A percentile compares a stretch with the other conserved stretches of the same genome.
Conservation (phyloP, 176 grass and related monocot genomes). For the Hyparrhenia diplandra region DNA sequence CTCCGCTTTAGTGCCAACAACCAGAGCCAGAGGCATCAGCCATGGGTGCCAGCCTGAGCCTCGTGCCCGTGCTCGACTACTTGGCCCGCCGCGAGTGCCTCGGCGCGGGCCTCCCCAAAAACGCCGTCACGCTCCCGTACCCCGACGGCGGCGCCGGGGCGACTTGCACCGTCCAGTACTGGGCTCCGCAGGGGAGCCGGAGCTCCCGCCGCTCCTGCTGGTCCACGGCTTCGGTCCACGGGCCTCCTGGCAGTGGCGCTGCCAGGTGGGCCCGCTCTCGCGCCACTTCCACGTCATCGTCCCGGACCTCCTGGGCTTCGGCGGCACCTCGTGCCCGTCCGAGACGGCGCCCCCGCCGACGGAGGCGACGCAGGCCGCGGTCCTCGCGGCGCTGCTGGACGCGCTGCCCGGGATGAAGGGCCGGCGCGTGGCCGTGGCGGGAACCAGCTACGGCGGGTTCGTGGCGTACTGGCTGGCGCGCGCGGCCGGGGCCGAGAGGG, state of each 20-base stretch:
- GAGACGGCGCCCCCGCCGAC: slow-evolving; percentile 34
- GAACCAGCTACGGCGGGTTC: slow-evolving; percentile 91
- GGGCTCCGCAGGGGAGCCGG: slow-evolving; percentile 32
- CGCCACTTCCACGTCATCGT: slow-evolving; percentile 62
- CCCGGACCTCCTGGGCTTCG: slow-evolving; percentile 85
- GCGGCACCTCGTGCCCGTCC: slow-evolving; percentile 15
- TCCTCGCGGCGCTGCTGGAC: slow-evolving; percentile 50
- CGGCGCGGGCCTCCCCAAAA: slow-evolving; percentile 57
- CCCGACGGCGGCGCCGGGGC: not conserved
- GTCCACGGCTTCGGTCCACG: slow-evolving; percentile 80
- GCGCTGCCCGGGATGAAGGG: slow-evolving; percentile 13
- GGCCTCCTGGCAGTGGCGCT: slow-evolving; percentile 72
- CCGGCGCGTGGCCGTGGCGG: slow-evolving; percentile 30
- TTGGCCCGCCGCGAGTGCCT: slow-evolving; percentile 36
- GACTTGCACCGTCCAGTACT: slow-evolving; percentile 26
- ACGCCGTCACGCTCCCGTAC: slow-evolving; percentile 46
- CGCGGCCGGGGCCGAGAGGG: slow-evolving; percentile 15
- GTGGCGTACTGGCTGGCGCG: slow-evolving; percentile 67
- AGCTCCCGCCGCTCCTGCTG: slow-evolving; percentile 49
- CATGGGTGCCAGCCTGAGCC: slow-evolving; percentile 53
- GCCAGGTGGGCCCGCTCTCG: slow-evolving; percentile 30
- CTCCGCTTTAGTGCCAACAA: slow-evolving; percentile 5
- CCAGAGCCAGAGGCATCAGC: not conserved
- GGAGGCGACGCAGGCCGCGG: slow-evolving; percentile 55
- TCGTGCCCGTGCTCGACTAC: slow-evolving; percentile 56